Evolutionary conservation across 169 alveolate species (phyloP), one percentile per base, ranked within the genome.

Genomic region (Toxoplasma gondii): DNA sequence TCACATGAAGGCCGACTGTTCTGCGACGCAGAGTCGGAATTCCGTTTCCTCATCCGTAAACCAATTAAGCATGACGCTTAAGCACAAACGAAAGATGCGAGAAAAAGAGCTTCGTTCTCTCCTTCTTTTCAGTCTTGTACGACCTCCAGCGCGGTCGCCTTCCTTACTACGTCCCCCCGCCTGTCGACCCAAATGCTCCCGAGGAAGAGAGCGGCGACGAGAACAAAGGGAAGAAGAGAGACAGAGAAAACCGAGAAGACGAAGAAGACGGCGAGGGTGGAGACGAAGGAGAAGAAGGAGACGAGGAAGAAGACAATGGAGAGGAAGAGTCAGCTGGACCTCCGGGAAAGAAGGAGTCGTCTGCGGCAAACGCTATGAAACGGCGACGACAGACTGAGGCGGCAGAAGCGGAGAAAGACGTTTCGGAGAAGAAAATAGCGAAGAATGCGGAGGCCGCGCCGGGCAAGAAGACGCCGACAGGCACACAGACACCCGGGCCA

Each of bases 71-170:
- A 19, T 53, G 67, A 19, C 67, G 67, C 67, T 19, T 53, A 53
- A 53, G 67, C 27, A 53, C 67, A 9, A 9, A 19, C 67, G 27
- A 53, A 19, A 12, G 67, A 19, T 19, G 19, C 67, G 67, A 12
- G 67, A 53, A 53, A 53, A 19, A 9, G 19, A 12, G 27, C 67
- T 19, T 53, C 19, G 9, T 53, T 69, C 41, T 24, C 10, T 24
- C 29, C 7, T 69, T 29, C 31, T 29, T n/a, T 92, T 49, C 43
- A 92, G 98, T 98, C 58, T 93, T 98, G 43, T 97, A 97, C 97
- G 99, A 98, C 95, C 98, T 98, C 98, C 98, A 98, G 95, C 97
- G 98, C 95, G 99, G 99, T 36, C 97, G 97, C 54, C 97, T 98
- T 49, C 99, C 99, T 67, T 98, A 97, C 97, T 98, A 94, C 95